A percentile compares a stretch with the other conserved stretches of the same genome.
These are phyloP conservation scores for Candida parachauliodes DNA, from an alignment of 805 yeast species.

Conservation along the genomic window DNA sequence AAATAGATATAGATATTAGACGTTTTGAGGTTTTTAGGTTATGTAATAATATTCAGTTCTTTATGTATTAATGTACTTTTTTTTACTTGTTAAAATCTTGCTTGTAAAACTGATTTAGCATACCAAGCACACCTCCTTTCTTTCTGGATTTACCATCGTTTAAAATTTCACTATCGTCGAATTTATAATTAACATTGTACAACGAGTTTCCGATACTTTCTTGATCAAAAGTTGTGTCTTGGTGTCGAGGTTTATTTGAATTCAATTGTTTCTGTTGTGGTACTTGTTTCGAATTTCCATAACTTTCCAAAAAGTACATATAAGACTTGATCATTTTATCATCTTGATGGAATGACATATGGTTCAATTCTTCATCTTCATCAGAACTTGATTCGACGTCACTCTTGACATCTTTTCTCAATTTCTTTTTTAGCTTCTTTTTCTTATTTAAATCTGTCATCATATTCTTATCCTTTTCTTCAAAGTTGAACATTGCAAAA, in stretches of 20 bases:
- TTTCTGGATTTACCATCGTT: slow-evolving; percentile 26
- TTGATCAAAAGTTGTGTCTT: not conserved
- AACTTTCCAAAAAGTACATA: slow-evolving; percentile 81
- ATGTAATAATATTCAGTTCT: not conserved
- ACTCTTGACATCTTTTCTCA: slow-evolving; percentile 14
- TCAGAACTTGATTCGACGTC: slow-evolving; percentile 14
- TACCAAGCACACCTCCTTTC: slow-evolving; percentile 64
- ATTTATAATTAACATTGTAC: slow-evolving; percentile 24
- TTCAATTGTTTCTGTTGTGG: not conserved
- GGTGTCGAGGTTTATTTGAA: not conserved
- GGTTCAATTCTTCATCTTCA: slow-evolving; percentile 13
- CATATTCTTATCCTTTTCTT: slow-evolving; percentile 50
- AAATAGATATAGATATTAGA: too few species aligned
- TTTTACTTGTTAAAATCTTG: too few species aligned
- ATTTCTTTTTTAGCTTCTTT: slow-evolving; percentile 13
- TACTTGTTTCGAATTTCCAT: slow-evolving; percentile 35
- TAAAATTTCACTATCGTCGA: slow-evolving; percentile 30
- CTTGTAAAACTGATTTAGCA: slow-evolving; percentile 76
- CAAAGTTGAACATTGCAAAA: slow-evolving; percentile 88
- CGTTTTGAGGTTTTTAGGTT: too few species aligned
- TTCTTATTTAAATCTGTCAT: slow-evolving; percentile 27
- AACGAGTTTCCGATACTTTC: slow-evolving; percentile 11
- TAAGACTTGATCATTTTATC: slow-evolving; percentile 92
- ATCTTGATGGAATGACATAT: slow-evolving; percentile 43
- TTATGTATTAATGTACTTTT: too few species aligned